Evolutionary conservation across 140 eudicot genomes (phyloP).

Genomic region (Erigeron philadelphicus): DNA sequence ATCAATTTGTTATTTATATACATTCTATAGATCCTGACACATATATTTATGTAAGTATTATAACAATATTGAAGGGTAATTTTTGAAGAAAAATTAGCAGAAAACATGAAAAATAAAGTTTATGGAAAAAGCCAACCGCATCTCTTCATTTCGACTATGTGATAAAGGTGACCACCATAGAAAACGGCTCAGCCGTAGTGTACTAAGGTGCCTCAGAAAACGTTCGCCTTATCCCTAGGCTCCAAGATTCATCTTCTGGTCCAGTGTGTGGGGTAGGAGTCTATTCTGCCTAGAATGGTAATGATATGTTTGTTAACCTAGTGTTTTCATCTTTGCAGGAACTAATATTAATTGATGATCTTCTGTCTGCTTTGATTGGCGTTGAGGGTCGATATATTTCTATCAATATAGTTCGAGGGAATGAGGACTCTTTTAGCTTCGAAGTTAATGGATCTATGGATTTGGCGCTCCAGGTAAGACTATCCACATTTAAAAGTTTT

Average conservation of each 20-base stretch:
- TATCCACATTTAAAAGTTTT: slow-evolving; percentile 2
- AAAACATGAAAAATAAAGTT: neutral
- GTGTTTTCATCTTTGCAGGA: slow-evolving; percentile 50
- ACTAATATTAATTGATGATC: slow-evolving; percentile 79
- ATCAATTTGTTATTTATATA: neutral
- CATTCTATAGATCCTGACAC: neutral
- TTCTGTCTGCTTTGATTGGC: slow-evolving; percentile 73
- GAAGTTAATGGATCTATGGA: slow-evolving; percentile 93
- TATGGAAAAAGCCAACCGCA: neutral
- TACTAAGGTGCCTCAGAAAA: neutral
- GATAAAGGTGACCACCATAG: neutral
- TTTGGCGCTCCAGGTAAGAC: slow-evolving; percentile 77
- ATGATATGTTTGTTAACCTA: neutral
- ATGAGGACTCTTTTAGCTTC: slow-evolving; percentile 46
- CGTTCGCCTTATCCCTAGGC: neutral
- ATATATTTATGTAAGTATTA: too few relatives aligned
- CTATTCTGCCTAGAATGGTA: neutral
- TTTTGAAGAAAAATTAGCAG: neutral
- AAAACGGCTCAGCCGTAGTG: neutral
- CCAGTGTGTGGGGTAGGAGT: too few relatives aligned
- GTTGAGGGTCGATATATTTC: slow-evolving; percentile 79
- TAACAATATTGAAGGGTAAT: neutral
- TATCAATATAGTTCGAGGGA: slow-evolving; percentile 47
- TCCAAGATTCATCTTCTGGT: neutral
- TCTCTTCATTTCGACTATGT: neutral